These are phyloP conservation scores for Xylaria curta DNA, from an alignment of 495 filamentous ascomycete genomes.

Conservation along the genomic window DNA sequence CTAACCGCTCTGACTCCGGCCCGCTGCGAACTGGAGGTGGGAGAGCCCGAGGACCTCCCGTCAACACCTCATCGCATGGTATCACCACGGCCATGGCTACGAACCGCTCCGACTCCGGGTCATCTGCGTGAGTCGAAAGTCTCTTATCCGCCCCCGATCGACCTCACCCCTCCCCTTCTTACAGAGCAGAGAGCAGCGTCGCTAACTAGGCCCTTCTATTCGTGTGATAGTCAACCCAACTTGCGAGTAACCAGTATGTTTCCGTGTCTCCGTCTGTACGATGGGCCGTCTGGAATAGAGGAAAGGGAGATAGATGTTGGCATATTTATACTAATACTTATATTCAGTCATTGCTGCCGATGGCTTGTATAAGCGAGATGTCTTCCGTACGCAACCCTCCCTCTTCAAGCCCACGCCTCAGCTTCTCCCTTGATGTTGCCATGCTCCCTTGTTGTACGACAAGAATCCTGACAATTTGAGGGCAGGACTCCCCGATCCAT, in stretches of 20 bases:
- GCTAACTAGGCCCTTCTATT: slow-evolving; percentile 25
- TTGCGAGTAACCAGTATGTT: slow-evolving; percentile 68
- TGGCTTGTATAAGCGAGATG: slow-evolving; percentile 98
- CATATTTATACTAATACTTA: background rate
- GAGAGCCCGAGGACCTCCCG: slow-evolving; percentile 24
- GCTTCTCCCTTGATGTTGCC: slow-evolving; percentile 23
- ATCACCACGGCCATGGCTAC: slow-evolving; percentile 56
- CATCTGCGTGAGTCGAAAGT: slow-evolving; percentile 37
- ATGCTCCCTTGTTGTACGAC: background rate
- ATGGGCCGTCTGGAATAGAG: background rate
- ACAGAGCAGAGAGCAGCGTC: slow-evolving; percentile 17
- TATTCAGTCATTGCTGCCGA: slow-evolving; percentile 94
- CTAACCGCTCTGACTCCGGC: slow-evolving; percentile 7
- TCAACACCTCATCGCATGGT: slow-evolving; percentile 97
- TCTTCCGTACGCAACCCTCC: slow-evolving; percentile 75
- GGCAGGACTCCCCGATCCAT: slow-evolving; percentile 93
- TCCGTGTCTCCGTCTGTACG: slow-evolving; percentile 1
- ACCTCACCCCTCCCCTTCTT: background rate
- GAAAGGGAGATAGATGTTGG: background rate
- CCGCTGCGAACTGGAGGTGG: slow-evolving; percentile 19
- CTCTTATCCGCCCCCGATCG: background rate
- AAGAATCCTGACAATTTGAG: slow-evolving; percentile 23
- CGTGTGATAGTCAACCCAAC: slow-evolving; percentile 59
- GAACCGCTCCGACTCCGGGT: slow-evolving; percentile 38
- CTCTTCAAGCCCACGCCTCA: background rate